Conservation (phyloP, 1,284 basidiomycete species). For the Apiotrichum gamsii region DNA sequence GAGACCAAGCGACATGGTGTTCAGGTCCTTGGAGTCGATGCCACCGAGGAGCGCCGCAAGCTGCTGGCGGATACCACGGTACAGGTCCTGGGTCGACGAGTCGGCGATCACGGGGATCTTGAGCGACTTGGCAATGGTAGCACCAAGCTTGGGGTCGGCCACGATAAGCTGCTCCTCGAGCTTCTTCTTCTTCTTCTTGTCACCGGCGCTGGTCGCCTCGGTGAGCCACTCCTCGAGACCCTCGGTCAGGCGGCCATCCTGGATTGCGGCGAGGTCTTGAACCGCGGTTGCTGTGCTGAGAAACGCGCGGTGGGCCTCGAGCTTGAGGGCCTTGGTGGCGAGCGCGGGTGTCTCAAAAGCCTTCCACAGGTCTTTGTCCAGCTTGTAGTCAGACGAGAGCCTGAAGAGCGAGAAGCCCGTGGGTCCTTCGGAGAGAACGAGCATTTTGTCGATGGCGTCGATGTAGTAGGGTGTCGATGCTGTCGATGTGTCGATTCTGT, state of each 20-base stretch:
- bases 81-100: constrained; percentile 69
- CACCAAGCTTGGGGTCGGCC: constrained; percentile 86
- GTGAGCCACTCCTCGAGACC: constrained; percentile 88
- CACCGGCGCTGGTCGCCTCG: constrained; percentile 64
- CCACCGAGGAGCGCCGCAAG: constrained; percentile 80
- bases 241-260: constrained; percentile 88
- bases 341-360: constrained; percentile 87
- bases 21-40: constrained; percentile 87
- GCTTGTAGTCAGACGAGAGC: constrained; percentile 81
- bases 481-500: too few species aligned
- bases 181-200: constrained; percentile 60
- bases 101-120: constrained; percentile 77
- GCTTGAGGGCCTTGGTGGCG: constrained; percentile 85
- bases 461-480: too few species aligned
- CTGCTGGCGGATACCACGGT: constrained; percentile 91
- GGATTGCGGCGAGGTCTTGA: constrained; percentile 91
- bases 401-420: constrained; percentile 93
- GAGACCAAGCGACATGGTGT: constrained; percentile 95
- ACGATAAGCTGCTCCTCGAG: constrained; percentile 79
- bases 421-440: constrained; percentile 50
- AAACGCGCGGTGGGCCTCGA: constrained; percentile 94
- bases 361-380: constrained; percentile 79
- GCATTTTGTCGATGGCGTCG: too few species aligned
- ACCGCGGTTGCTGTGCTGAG: constrained; percentile 95
- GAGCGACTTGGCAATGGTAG: constrained; percentile 86